A percentile compares a stretch with the other conserved stretches of the same genome.
These are phyloP conservation scores for Flueggea neowawraea DNA, from an alignment of 441 rosid species.

Conservation along the genomic window DNA sequence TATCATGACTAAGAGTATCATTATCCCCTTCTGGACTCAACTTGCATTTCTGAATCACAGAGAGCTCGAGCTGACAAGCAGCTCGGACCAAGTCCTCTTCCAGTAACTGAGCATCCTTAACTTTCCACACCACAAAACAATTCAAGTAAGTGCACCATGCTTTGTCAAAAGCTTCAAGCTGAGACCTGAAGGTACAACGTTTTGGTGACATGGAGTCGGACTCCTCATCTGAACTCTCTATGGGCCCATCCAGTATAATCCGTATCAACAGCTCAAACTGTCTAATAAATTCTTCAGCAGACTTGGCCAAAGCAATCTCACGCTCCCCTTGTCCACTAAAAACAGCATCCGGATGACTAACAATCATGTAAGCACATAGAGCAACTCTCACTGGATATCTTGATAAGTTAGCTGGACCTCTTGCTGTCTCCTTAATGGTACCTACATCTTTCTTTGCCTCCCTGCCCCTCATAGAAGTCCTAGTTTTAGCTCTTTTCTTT, in stretches of 20 bases:
- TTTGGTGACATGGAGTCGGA: slow-evolving; percentile 34
- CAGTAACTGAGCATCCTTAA: slow-evolving; percentile 83
- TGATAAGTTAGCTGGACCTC: slow-evolving; percentile 35
- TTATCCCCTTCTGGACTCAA: slow-evolving; percentile 52
- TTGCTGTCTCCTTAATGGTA: slow-evolving; percentile 6
- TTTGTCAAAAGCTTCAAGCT: slow-evolving; percentile 76
- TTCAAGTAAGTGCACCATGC: slow-evolving; percentile 83
- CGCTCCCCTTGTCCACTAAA: slow-evolving; percentile 82
- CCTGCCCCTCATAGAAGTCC: slow-evolving; percentile 38
- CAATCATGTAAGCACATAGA: slow-evolving; percentile 91
- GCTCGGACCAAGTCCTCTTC: slow-evolving; percentile 95
- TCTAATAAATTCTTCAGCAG: slow-evolving; percentile 59
- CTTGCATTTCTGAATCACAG: slow-evolving; percentile 92
- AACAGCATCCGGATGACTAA: slow-evolving; percentile 97
- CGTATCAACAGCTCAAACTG: slow-evolving; percentile 75
- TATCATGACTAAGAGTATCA: slow-evolving; percentile 66
- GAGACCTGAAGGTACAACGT: slow-evolving; percentile 69
- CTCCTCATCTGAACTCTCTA: slow-evolving; percentile 56
- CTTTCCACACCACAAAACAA: slow-evolving; percentile 94
- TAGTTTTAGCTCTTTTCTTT: slow-evolving; percentile 43
- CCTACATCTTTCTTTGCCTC: slow-evolving; percentile 14
- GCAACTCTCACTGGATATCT: slow-evolving; percentile 88
- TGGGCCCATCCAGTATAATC: slow-evolving; percentile 70
- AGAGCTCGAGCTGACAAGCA: slow-evolving; percentile 98
- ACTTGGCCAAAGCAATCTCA: slow-evolving; percentile 64